Conservation (phyloP, 164 flowering plant genomes). For the Annona cherimola region DNA sequence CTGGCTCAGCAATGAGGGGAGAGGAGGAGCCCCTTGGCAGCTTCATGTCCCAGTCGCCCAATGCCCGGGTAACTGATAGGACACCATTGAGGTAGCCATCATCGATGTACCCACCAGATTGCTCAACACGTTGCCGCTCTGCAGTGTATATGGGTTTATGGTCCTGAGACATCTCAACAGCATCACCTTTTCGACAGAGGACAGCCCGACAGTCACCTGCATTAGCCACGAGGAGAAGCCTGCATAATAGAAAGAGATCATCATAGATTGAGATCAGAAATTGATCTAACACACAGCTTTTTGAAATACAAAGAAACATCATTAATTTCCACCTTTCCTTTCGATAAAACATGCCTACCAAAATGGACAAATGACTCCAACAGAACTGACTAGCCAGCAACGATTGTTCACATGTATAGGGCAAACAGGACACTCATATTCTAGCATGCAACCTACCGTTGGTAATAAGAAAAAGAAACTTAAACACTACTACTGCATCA, state of each 20-base stretch:
- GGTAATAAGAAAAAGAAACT: too few relatives aligned
- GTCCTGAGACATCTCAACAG: slow-evolving; percentile 76
- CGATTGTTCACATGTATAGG: too few relatives aligned
- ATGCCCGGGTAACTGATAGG: slow-evolving; percentile 67
- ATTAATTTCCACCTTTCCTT: too few relatives aligned
- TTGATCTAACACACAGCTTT: neutral
- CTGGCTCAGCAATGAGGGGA: slow-evolving; percentile 82
- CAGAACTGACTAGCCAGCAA: too few relatives aligned
- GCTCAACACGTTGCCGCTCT: slow-evolving; percentile 55
- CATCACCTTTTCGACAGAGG: slow-evolving; percentile 75
- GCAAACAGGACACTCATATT: too few relatives aligned
- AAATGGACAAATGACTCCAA: too few relatives aligned
- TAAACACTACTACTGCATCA: too few relatives aligned
- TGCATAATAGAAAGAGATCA: slow-evolving; percentile 21
- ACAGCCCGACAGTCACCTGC: slow-evolving; percentile 95
- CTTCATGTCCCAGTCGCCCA: slow-evolving; percentile 95
- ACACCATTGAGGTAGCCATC: slow-evolving; percentile 83
- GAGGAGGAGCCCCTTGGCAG: slow-evolving; percentile 53
- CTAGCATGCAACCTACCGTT: too few relatives aligned
- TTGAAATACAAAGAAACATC: too few relatives aligned
- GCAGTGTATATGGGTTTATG: slow-evolving; percentile 55
- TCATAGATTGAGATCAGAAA: neutral
- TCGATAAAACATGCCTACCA: too few relatives aligned
- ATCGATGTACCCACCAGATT: slow-evolving; percentile 60
- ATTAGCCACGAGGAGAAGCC: slow-evolving; percentile 73